phyloP scores from a whole-genome alignment of 2,329 filamentous ascomycete genomes.

The Hirsutella thompsonii region DNA sequence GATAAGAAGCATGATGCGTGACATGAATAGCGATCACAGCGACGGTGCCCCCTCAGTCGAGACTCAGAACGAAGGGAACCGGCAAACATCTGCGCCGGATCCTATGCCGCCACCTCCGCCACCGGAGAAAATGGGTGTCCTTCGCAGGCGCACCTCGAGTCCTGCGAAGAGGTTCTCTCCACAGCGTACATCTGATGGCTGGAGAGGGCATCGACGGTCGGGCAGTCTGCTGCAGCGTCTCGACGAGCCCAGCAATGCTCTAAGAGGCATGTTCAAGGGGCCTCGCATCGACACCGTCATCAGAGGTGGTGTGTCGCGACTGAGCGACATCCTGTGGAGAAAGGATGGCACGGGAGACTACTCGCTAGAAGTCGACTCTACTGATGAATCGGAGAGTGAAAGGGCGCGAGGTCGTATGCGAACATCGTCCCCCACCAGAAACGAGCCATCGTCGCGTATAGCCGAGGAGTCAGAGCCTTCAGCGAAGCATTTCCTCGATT shows the following conservation, averaged over 20 bases:
- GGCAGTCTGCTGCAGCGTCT: conserved; percentile 32
- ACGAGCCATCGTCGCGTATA: conserved; percentile 17
- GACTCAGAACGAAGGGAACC: conserved; percentile 20
- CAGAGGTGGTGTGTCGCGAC: conserved; percentile 40
- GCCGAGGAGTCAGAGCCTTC: conserved; percentile 17
- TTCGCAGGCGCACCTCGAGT: conserved; percentile 5
- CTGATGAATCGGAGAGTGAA: conserved; percentile 37
- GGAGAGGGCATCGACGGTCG: conserved; percentile 28
- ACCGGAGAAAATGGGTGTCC: conserved; percentile 9
- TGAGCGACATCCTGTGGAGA: conserved; percentile 45
- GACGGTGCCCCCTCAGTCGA: conserved; percentile 16
- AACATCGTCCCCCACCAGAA: conserved; percentile 21
- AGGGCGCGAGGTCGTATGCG: conserved; percentile 24
- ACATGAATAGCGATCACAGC: conserved; percentile 34
- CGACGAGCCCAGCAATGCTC: conserved; percentile 17
- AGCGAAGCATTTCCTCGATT: conserved; percentile 34
- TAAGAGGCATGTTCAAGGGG: conserved; percentile 64
- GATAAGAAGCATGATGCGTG: conserved; percentile 42
- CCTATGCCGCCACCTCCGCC: conserved; percentile 10
- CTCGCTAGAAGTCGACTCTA: conserved; percentile 25
- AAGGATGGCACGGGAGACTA: conserved; percentile 27
- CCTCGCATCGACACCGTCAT: conserved; percentile 63
- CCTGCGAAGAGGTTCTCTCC: conserved; percentile 21
- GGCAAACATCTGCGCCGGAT: conserved; percentile 14
- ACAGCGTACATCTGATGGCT: conserved; percentile 6